These are phyloP conservation scores for Aspergillus ustus DNA, from an alignment of 2,329 filamentous ascomycete species.

Conservation along the genomic window DNA sequence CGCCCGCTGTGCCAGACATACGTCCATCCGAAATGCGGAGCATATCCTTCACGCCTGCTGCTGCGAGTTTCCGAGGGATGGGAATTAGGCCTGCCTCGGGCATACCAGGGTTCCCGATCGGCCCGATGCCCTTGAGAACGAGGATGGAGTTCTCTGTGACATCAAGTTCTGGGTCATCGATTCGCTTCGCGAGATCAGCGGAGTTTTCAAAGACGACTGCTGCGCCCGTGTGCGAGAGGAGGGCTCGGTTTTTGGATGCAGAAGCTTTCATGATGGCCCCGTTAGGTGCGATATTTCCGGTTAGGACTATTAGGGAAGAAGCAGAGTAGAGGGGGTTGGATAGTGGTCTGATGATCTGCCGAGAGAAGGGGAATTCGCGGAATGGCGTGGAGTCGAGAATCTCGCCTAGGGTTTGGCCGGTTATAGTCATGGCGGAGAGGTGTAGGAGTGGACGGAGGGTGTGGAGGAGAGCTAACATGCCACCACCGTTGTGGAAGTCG, in stretches of 20 bases:
- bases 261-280: conserved; percentile 58
- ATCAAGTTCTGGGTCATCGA: conserved; percentile 51
- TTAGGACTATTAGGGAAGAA: conserved; percentile 52
- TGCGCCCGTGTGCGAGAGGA: conserved; percentile 51
- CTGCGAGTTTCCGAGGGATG: conserved; percentile 54
- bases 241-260: conserved; percentile 52
- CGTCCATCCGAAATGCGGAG: conserved; percentile 58
- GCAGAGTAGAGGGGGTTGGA: conserved; percentile 50
- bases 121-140: conserved; percentile 55
- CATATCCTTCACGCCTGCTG: conserved; percentile 57
- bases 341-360: conserved; percentile 50
- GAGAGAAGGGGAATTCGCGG: conserved; percentile 46
- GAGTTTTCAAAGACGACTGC: conserved; percentile 56
- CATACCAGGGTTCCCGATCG: conserved; percentile 58
- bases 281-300: conserved; percentile 54
- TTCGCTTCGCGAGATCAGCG: conserved; percentile 50
- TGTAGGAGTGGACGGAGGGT: conserved; percentile 52
- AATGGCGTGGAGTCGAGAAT: conserved; percentile 50
- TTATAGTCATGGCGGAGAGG: conserved; percentile 52
- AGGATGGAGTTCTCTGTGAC: conserved; percentile 53
- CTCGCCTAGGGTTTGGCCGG: conserved; percentile 54
- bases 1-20: conserved; percentile 61
- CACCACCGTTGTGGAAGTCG: conserved; percentile 60
- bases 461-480: conserved; percentile 55
- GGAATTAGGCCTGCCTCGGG: conserved; percentile 58